A percentile compares a stretch with the other conserved stretches of the same genome.
Conservation (phyloP, 768 basidiomycete genomes). For the Xerocomellus amylosporus region DNA sequence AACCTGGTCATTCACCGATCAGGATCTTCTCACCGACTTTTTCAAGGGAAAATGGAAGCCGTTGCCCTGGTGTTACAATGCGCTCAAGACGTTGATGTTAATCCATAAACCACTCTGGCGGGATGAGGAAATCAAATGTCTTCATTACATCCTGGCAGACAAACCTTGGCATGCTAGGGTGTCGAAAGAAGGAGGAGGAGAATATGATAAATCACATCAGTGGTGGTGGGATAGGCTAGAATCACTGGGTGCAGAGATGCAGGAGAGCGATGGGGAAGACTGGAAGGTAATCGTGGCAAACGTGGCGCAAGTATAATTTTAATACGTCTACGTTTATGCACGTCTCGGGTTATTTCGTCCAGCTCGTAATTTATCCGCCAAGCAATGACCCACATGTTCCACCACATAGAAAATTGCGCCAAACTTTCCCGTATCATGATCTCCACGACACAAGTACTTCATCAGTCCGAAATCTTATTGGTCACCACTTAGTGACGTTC, state of each 20-base stretch:
- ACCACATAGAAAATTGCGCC: not conserved
- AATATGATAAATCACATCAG: slow-evolving; percentile 52
- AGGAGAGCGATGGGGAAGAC: slow-evolving; percentile 41
- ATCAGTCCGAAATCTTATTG: slow-evolving; percentile 84
- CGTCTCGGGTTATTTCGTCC: not conserved
- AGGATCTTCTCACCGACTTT: slow-evolving; percentile 81
- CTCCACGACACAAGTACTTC: slow-evolving; percentile 93
- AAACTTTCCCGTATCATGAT: slow-evolving; percentile 17
- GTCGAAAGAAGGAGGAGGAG: slow-evolving; percentile 37
- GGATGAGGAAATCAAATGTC: slow-evolving; percentile 79
- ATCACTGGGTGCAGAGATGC: slow-evolving; percentile 41
- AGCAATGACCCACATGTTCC: not conserved
- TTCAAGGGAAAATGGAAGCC: slow-evolving; percentile 80
- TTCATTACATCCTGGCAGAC: slow-evolving; percentile 84
- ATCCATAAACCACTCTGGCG: slow-evolving; percentile 78
- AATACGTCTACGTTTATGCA: not conserved
- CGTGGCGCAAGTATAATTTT: slow-evolving; percentile 34
- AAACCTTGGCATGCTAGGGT: slow-evolving; percentile 78
- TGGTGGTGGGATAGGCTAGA: slow-evolving; percentile 84
- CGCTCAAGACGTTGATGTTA: slow-evolving; percentile 78
- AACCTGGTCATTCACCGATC: slow-evolving; percentile 80
- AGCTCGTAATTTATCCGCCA: not conserved
- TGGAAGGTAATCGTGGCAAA: slow-evolving; percentile 52
- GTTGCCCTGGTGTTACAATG: slow-evolving; percentile 87
- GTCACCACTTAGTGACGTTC: slow-evolving; percentile 8